phyloP scores from a whole-genome alignment of 306 rosid genomes.

The Vigna angularis region DNA sequence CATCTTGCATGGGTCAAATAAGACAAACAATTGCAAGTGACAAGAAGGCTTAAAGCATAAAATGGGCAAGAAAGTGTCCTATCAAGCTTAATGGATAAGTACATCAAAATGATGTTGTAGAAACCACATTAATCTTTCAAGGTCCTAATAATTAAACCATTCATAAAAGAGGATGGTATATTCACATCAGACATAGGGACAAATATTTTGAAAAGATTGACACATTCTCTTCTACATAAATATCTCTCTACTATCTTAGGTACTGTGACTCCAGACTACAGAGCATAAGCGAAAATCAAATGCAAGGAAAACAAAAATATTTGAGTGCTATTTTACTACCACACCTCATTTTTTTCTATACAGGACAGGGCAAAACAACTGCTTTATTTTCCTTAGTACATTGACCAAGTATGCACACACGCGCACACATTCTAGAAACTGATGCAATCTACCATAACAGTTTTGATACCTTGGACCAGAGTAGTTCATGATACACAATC shows the following conservation, averaged over 20 bases:
- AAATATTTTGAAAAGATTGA: constrained; percentile 28
- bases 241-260: constrained; percentile 12
- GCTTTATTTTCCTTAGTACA: neutral
- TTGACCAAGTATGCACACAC: neutral
- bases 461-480: constrained; percentile 9
- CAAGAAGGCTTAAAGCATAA: constrained; percentile 16
- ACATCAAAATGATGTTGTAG: constrained; percentile 23
- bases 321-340: constrained; percentile 8
- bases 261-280: constrained; percentile 8
- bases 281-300: constrained; percentile 36
- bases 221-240: constrained; percentile 9
- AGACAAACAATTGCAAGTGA: constrained; percentile 26
- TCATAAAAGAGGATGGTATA: constrained; percentile 19
- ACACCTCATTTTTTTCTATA: neutral
- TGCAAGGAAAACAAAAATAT: constrained; percentile 15
- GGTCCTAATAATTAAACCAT: constrained; percentile 1
- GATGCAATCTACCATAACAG: constrained; percentile 16
- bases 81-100: neutral
- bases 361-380: neutral
- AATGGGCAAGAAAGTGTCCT: constrained; percentile 24
- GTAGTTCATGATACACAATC: constrained; percentile 16
- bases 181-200: constrained; percentile 21
- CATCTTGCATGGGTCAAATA: constrained; percentile 39
- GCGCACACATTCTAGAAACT: neutral
- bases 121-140: constrained; percentile 31